phyloP scores from a whole-genome alignment of 2,329 filamentous ascomycete species.

The Verticillium alfalfae region DNA sequence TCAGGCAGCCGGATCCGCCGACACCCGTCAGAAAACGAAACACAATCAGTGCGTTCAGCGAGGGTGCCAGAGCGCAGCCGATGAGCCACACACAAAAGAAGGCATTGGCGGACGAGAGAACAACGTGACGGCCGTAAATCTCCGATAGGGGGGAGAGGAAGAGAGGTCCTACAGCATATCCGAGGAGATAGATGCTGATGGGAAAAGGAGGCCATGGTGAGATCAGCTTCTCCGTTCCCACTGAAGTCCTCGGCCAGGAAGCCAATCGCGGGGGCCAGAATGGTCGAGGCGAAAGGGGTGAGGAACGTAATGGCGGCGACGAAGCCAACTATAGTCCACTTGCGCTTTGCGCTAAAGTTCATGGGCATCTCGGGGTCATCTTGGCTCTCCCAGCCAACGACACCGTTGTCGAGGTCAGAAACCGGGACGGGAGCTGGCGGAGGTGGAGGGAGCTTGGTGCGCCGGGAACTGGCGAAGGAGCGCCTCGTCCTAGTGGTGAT shows the following conservation, averaged over 20 bases:
- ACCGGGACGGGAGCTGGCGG: constrained; percentile 33
- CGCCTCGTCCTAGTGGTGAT: not conserved
- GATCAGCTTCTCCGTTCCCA: constrained; percentile 28
- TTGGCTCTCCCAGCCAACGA: constrained; percentile 56
- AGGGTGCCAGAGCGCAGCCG: constrained; percentile 56
- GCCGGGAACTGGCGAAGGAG: constrained; percentile 14
- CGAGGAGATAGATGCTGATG: constrained; percentile 57
- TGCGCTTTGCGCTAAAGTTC: constrained; percentile 49
- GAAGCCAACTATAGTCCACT: constrained; percentile 52
- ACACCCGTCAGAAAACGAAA: constrained; percentile 57
- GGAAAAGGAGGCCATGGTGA: constrained; percentile 43
- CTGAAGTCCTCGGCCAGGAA: constrained; percentile 39
- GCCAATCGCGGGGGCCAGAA: constrained; percentile 44
- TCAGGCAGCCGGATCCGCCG: constrained; percentile 48
- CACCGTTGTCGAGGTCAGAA: constrained; percentile 43
- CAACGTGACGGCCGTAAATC: constrained; percentile 55
- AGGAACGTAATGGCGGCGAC: constrained; percentile 59
- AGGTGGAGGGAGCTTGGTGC: constrained; percentile 22
- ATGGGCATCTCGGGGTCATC: constrained; percentile 53
- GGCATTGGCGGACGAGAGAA: constrained; percentile 52
- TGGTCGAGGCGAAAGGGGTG: constrained; percentile 60
- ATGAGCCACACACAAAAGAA: constrained; percentile 60
- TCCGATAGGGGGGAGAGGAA: constrained; percentile 55
- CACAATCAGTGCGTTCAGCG: constrained; percentile 46
- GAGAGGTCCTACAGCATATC: constrained; percentile 53